Conservation (phyloP, 805 yeast genomes). For the Candida corydali region DNA sequence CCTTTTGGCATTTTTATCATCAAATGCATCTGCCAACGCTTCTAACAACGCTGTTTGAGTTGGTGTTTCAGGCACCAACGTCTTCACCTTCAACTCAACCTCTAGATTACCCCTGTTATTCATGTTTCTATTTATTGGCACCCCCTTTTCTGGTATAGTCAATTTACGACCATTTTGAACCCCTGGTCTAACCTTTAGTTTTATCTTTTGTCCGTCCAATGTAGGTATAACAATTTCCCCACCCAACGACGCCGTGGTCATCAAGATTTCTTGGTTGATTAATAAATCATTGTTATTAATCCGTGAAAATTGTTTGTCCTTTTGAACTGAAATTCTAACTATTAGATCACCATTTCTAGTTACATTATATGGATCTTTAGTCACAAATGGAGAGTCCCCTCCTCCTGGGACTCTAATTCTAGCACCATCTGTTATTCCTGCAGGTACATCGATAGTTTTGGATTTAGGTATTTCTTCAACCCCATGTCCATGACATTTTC, state of each 20-base stretch:
- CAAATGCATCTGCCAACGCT: slow-evolving; percentile 87
- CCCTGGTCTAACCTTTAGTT: slow-evolving; percentile 78
- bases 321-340: slow-evolving; percentile 72
- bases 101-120: slow-evolving; percentile 74
- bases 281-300: slow-evolving; percentile 58
- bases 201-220: slow-evolving; percentile 69
- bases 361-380: slow-evolving; percentile 66
- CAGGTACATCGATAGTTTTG: slow-evolving; percentile 82
- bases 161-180: slow-evolving; percentile 73
- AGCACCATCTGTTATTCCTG: slow-evolving; percentile 85
- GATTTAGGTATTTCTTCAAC: slow-evolving; percentile 62
- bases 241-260: slow-evolving; percentile 96
- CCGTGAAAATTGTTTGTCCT: slow-evolving; percentile 69
- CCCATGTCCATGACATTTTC: slow-evolving; percentile 85
- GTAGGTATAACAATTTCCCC: slow-evolving; percentile 92
- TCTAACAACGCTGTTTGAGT: slow-evolving; percentile 87
- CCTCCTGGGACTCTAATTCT: slow-evolving; percentile 79
- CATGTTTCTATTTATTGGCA: slow-evolving; percentile 57
- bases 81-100: slow-evolving; percentile 66
- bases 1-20: slow-evolving; percentile 76
- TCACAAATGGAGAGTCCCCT: slow-evolving; percentile 82
- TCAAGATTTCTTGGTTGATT: slow-evolving; percentile 65
- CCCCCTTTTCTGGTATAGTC: slow-evolving; percentile 82
- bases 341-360: slow-evolving; percentile 83
- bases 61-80: slow-evolving; percentile 71